Evolutionary conservation across 805 yeast species (phyloP), one percentile per base, ranked within the genome.

Genomic region (Starmerella etchellsii): DNA sequence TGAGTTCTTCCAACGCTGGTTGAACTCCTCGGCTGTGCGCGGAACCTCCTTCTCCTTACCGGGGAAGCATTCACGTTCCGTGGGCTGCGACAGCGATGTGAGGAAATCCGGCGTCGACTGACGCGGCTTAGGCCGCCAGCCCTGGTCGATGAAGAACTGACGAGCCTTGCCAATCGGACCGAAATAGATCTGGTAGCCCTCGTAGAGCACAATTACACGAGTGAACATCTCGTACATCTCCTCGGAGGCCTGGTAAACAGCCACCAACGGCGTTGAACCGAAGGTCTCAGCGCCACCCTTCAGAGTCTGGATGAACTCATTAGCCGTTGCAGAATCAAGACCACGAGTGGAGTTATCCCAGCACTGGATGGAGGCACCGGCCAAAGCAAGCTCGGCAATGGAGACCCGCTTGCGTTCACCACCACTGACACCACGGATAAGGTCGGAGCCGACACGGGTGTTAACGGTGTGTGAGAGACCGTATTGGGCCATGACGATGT

Each of bases 261-360:
- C 81, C 37, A 79, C 76, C 34, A 76, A 65, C 1, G 81, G 75
- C 5, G 79, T 66, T 14, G 71, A 63, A 21, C 68, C 65, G 42
- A 69, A 58, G 37, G 76, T 60, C 26, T 65, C 60, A 3, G 84
- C 77, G 14, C 72, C 62, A 2, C 74, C 69, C 52, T 80, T 74
- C 47, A 81, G 65, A 18, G 83, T 78, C 47, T 73, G 66, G 31
- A 79, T 67, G 54, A 74, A 81, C 55, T 80, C 87, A 48, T 78
- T 65, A 2, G 94, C 93, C 32, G 91, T 81, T 9, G 91, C 80
- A 3, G 91, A 70, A 61, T 81, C 94, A 44, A 82, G 67, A 52
- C 94, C 94, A 64, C 91, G 73, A 6, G 94, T 82, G 5, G 88
- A 79, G 54, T 82, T 82, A 64, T 81, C 87, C 74, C 81, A 78